Evolutionary conservation across 2,329 filamentous ascomycete species (phyloP).

Genomic region (Cladosporium austrohemisphaericum): DNA sequence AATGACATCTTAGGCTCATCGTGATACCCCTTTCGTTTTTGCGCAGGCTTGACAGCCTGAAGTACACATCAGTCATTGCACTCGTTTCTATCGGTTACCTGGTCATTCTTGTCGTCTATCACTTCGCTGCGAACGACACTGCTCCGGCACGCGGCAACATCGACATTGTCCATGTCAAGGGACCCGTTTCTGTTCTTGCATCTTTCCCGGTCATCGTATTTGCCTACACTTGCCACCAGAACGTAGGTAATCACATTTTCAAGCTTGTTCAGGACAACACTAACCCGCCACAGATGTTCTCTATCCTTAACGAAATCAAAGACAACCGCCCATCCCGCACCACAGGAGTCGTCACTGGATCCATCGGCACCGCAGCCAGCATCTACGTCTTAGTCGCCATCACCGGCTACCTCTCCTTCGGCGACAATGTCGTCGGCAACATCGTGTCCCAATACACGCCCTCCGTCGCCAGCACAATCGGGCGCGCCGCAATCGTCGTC

Average conservation of each 20-base stretch:
- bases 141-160: conserved; percentile 70
- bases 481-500: conserved; percentile 89
- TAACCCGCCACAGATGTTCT: conserved; percentile 73
- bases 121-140: conserved; percentile 76
- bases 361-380: conserved; percentile 81
- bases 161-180: conserved; percentile 72
- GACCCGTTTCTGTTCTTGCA: conserved; percentile 72
- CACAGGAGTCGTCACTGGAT: conserved; percentile 72
- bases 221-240: conserved; percentile 99
- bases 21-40: conserved; percentile 94
- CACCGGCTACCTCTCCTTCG: conserved; percentile 93
- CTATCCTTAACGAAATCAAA: conserved; percentile 89
- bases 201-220: conserved; percentile 95
- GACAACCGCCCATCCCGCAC: conserved; percentile 77
- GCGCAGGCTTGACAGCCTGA: conserved; percentile 85
- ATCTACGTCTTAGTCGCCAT: conserved; percentile 91
- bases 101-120: conserved; percentile 86
- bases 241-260: conserved; percentile 54
- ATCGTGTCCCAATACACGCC: conserved; percentile 87
- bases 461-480: conserved; percentile 81
- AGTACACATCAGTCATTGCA: conserved; percentile 92
- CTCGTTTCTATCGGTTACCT: conserved; percentile 91
- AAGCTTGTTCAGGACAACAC: neutral
- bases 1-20: conserved; percentile 58
- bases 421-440: conserved; percentile 82